Conservation (phyloP, 129 eudicot species). For the Arctium lappa region DNA sequence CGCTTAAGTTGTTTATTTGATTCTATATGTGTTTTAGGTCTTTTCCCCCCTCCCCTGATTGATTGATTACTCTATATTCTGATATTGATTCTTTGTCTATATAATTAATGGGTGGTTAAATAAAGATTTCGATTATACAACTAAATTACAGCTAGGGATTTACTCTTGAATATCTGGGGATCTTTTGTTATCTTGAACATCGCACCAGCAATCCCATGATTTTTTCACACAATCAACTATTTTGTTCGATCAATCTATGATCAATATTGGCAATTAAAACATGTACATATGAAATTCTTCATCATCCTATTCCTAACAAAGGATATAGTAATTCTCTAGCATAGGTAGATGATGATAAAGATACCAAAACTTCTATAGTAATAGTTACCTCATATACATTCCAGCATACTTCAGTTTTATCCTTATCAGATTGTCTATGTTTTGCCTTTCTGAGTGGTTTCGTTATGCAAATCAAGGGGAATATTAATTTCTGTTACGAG, state of each 20-base stretch:
- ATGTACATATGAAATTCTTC: not conserved
- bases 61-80: not conserved
- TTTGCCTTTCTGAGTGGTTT: not conserved
- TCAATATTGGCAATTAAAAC: not conserved
- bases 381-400: not conserved
- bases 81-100: not conserved
- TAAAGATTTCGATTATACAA: slow-evolving; percentile 10
- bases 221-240: not conserved
- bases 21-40: not conserved
- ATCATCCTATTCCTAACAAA: not conserved
- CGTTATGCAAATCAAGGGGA: not conserved
- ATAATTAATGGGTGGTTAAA: not conserved
- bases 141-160: not conserved
- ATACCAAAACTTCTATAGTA: not conserved
- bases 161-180: not conserved
- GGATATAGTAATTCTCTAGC: not conserved
- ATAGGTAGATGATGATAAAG: not conserved
- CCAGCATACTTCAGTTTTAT: too few relatives aligned
- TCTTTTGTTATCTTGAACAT: not conserved
- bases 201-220: not conserved
- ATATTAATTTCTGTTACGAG: not conserved
- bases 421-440: not conserved
- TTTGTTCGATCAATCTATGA: not conserved
- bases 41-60: not conserved
- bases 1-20: not conserved